Evolutionary conservation across 352 stramenopile genomes (phyloP).

Genomic region (Phytophthora sp.): DNA sequence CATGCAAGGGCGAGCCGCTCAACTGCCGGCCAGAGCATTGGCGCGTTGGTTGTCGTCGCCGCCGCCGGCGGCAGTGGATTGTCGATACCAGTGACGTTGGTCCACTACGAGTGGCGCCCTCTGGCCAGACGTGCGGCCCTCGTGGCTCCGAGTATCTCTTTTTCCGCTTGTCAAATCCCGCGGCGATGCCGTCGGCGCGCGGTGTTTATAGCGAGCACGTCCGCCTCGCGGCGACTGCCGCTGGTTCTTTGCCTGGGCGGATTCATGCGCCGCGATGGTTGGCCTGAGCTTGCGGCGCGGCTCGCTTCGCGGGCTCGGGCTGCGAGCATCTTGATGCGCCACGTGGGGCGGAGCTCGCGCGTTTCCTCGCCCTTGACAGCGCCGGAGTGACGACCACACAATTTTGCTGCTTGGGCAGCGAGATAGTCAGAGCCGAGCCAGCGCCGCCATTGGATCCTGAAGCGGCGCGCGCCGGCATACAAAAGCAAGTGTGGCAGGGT

Average conservation of each 20-base stretch:
- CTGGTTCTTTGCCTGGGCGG: neutral
- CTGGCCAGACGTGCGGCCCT: no score
- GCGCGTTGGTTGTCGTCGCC: neutral
- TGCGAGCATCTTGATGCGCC: neutral
- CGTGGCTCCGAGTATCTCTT: neutral
- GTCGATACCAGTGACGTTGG: neutral
- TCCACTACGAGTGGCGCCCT: no score
- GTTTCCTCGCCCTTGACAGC: no score
- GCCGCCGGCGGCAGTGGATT: neutral
- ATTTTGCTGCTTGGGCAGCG: no score
- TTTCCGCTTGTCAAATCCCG: constrained; percentile 2
- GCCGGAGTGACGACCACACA: no score
- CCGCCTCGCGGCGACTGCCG: neutral
- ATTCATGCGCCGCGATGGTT: neutral
- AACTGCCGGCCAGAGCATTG: neutral
- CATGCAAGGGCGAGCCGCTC: no score
- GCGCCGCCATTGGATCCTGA: constrained; percentile 19
- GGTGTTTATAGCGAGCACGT: neutral
- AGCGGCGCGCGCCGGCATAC: no score
- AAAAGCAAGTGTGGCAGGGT: no score
- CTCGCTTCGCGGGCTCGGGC: neutral
- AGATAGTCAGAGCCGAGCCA: constrained; percentile 20
- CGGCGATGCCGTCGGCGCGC: neutral
- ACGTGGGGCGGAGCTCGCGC: no score
- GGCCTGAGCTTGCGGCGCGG: no score